Base-by-base conservation (phyloP, 1,284 basidiomycete genomes). In the Austropuccinia psidii region DNA sequence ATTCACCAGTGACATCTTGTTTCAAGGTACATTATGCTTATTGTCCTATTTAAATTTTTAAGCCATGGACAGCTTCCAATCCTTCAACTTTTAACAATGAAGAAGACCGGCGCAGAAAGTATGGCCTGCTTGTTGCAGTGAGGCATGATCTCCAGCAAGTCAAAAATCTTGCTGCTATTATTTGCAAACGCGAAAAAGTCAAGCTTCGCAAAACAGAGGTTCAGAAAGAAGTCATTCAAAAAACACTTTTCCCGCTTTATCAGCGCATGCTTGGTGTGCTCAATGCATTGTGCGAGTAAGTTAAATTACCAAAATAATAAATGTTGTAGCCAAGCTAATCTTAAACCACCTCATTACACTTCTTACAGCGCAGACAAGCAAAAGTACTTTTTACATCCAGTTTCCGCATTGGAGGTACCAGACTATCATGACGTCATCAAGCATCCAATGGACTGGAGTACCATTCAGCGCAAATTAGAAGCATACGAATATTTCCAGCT, bases 391-490 rank as follows among this genome's bases (percentile, higher is more conserved):
- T 86, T 87, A 75, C 85, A 88, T 75, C 91, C 91, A 0, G 92
- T 96, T n/a, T 89, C 86, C 33, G 86, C 84, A 68, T 80, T 80
- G 0, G 88, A 91, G 47, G 92, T 93, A 0, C 93, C 94, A 0
- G 94, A 98, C 79, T 99, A 99, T 80, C 90, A 89, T 79, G 89
- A 93, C 64, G 83, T 96, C 62, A 85, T 98, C 80, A 86, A 89
- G 78, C 83, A 85, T 11, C 95, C 95, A 0, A 97, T 97, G 90
- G 88, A 88, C 76, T 98, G 93, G 91, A 83, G 84, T 21, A 84
- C 83, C 49, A 96, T 99, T 75, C 87, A 90, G 35, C 81, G 83
- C 15, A 93, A 90, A 80, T 81, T 98, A 35, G 88, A 92, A 66
- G 83, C 84, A 54, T 88, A 90, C 73, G 84, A 86, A 75, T 98